Percentiles rank a stretch among this genome's conserved stretches.
These are phyloP conservation scores for Ceratocystis ficicola DNA, from an alignment of 2,329 filamentous ascomycete species.

Conservation along the genomic window DNA sequence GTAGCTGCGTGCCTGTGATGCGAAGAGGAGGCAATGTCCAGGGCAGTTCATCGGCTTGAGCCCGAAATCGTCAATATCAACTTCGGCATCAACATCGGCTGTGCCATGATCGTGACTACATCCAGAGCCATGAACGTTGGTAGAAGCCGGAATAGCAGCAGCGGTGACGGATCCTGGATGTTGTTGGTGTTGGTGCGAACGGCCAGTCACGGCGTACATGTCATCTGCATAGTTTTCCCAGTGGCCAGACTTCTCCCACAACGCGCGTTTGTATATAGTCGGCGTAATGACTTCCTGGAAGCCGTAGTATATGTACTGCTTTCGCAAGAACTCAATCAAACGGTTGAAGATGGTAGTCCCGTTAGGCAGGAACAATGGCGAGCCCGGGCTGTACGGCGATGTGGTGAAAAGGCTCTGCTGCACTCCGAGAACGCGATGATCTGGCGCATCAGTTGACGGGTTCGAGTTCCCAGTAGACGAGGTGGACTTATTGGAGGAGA, in stretches of 20 bases:
- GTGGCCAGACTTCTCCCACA: conserved; percentile 79
- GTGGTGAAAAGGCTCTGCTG: conserved; percentile 68
- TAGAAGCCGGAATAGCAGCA: neutral
- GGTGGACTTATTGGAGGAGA: neutral
- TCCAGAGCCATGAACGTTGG: conserved; percentile 1
- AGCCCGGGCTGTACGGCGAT: conserved; percentile 70
- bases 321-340: conserved; percentile 66
- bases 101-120: conserved; percentile 27
- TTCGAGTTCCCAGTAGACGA: neutral
- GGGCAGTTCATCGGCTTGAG: conserved; percentile 92
- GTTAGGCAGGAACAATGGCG: conserved; percentile 71
- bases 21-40: conserved; percentile 76
- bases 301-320: conserved; percentile 72
- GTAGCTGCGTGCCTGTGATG: conserved; percentile 59
- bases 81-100: conserved; percentile 27
- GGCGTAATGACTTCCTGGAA: conserved; percentile 83
- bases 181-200: conserved; percentile 26
- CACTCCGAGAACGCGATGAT: conserved; percentile 49
- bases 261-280: conserved; percentile 76
- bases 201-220: conserved; percentile 71
- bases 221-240: conserved; percentile 84
- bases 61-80: conserved; percentile 60
- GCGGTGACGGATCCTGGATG: neutral
- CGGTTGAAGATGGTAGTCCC: conserved; percentile 76
- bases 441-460: conserved; percentile 28